Evolutionary conservation across 495 filamentous ascomycete genomes (phyloP).

Genomic region (Penicillium flavigenum): DNA sequence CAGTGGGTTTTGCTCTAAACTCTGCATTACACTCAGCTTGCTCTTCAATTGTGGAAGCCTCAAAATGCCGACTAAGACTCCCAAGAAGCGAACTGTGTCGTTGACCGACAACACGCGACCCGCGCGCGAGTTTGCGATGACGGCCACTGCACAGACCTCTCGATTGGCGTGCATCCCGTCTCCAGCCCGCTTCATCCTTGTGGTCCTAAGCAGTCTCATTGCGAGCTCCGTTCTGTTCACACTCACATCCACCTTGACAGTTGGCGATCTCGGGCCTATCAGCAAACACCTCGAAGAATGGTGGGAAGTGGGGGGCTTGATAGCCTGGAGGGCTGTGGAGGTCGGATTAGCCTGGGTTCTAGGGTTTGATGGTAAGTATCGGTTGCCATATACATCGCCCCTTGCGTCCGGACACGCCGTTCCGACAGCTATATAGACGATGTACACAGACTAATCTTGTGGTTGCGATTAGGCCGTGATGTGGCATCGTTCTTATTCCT

Average conservation of each 20-base stretch:
- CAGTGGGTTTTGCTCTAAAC: background rate
- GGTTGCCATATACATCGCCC: background rate
- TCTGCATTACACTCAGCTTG: background rate
- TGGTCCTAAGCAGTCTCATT: constrained; percentile 61
- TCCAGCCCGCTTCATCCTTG: constrained; percentile 58
- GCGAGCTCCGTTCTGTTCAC: constrained; percentile 58
- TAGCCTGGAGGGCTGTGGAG: constrained; percentile 67
- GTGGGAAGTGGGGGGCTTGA: constrained; percentile 58
- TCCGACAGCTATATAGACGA: background rate
- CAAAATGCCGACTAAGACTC: constrained; percentile 14
- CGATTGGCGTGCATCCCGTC: constrained; percentile 40
- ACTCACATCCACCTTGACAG: constrained; percentile 48
- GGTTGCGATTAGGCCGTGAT: constrained; percentile 57
- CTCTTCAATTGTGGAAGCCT: background rate
- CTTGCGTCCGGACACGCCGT: background rate
- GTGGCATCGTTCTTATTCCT: constrained; percentile 64
- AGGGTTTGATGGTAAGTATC: constrained; percentile 62
- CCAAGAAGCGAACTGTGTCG: constrained; percentile 16
- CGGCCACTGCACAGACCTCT: constrained; percentile 10
- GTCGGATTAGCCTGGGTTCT: constrained; percentile 69
- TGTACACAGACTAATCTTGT: constrained; percentile 7
- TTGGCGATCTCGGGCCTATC: constrained; percentile 59
- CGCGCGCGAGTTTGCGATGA: constrained; percentile 16
- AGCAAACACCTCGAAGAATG: constrained; percentile 59
- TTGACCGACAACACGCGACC: constrained; percentile 6